phyloP scores from a whole-genome alignment of 2,329 filamentous ascomycete genomes.

The Ascochyta clinopodiicola region DNA sequence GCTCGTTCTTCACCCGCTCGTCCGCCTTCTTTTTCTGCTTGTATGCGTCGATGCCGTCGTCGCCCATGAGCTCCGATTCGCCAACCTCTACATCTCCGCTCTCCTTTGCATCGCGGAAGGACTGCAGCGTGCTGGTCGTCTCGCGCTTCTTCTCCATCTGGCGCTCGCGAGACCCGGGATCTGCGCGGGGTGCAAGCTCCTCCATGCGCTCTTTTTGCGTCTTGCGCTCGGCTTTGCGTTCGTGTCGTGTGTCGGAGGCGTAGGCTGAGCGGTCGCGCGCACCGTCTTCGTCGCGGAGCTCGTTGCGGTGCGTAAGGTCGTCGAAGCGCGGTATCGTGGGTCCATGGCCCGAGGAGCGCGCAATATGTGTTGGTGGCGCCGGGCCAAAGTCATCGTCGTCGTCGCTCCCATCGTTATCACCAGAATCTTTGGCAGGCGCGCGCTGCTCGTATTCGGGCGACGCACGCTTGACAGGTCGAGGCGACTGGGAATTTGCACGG shows the following conservation, averaged over 20 bases:
- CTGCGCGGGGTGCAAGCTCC: slow-evolving; percentile 81
- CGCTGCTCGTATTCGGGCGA: slow-evolving; percentile 28
- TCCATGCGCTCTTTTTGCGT: slow-evolving; percentile 76
- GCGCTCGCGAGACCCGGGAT: slow-evolving; percentile 81
- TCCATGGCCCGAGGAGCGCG: slow-evolving; percentile 49
- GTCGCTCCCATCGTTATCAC: slow-evolving; percentile 21
- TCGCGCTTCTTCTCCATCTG: slow-evolving; percentile 84
- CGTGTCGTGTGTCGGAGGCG: slow-evolving; percentile 62
- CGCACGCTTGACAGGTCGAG: slow-evolving; percentile 22
- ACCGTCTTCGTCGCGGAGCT: slow-evolving; percentile 62
- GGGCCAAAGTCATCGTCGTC: slow-evolving; percentile 60
- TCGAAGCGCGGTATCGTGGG: slow-evolving; percentile 72
- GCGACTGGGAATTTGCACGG: slow-evolving; percentile 17
- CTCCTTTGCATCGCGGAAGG: slow-evolving; percentile 71
- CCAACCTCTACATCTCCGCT: slow-evolving; percentile 69
- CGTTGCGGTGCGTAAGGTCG: slow-evolving; percentile 72
- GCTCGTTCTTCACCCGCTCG: slow-evolving; percentile 78
- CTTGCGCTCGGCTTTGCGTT: slow-evolving; percentile 69
- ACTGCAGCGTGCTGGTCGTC: slow-evolving; percentile 73
- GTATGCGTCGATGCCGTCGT: slow-evolving; percentile 68
- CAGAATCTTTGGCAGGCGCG: slow-evolving; percentile 7
- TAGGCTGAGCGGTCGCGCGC: slow-evolving; percentile 58
- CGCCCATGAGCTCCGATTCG: slow-evolving; percentile 81
- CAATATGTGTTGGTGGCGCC: slow-evolving; percentile 52
- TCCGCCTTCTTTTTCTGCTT: slow-evolving; percentile 70